Conservation (phyloP, 2,329 filamentous ascomycete species). For the Plectosphaerella plurivora region DNA sequence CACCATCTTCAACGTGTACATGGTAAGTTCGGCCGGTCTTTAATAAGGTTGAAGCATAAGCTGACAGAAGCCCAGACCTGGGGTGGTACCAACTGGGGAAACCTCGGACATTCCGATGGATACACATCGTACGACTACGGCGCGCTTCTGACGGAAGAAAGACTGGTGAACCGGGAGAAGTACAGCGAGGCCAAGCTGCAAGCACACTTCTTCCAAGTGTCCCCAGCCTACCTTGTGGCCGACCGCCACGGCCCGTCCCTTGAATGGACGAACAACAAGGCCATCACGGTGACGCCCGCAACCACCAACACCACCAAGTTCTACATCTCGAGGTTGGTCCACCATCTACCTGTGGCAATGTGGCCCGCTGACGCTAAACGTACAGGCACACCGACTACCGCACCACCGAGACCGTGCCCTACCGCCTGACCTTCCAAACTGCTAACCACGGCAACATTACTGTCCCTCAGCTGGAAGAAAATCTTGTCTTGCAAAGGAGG, state of each 20-base stretch:
- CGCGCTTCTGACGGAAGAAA: constrained; percentile 56
- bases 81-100: constrained; percentile 77
- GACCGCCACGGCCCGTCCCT: constrained; percentile 27
- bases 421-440: constrained; percentile 55
- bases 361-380: not conserved
- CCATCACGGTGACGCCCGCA: constrained; percentile 56
- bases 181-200: constrained; percentile 70
- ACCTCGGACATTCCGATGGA: constrained; percentile 59
- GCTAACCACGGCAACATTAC: constrained; percentile 43
- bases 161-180: constrained; percentile 62
- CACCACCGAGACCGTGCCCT: constrained; percentile 47
- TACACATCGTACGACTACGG: constrained; percentile 49
- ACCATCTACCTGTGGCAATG: constrained; percentile 19
- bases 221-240: constrained; percentile 61
- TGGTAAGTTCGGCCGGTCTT: constrained; percentile 41
- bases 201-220: constrained; percentile 65
- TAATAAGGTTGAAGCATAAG: not conserved
- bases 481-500: constrained; percentile 50
- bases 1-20: constrained; percentile 66
- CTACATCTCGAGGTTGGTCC: constrained; percentile 43
- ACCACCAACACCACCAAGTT: constrained; percentile 45
- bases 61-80: constrained; percentile 37
- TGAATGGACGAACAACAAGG: constrained; percentile 27
- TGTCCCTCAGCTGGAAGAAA: constrained; percentile 50
- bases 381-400: constrained; percentile 59